A percentile compares a stretch with the other conserved stretches of the same genome.
Evolutionary conservation across 208 protist species (phyloP).

Genomic region (Leishmania amazonensis): DNA sequence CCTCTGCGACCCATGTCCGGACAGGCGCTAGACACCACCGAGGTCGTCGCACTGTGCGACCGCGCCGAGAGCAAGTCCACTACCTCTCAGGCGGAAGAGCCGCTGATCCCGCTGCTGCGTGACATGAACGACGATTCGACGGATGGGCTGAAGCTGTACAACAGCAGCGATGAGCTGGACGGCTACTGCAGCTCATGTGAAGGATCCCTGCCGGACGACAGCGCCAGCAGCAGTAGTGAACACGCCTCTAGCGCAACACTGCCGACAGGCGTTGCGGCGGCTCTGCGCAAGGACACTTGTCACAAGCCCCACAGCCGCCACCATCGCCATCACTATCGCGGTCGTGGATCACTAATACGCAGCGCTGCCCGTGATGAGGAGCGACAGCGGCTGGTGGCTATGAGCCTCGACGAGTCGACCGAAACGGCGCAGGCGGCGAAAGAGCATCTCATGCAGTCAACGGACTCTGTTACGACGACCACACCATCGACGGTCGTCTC

Average conservation of each 20-base stretch:
- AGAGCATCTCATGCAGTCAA: background rate
- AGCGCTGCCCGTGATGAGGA: constrained; percentile 23
- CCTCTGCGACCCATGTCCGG: background rate
- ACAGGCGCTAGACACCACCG: background rate
- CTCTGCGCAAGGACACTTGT: background rate
- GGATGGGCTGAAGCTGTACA: background rate
- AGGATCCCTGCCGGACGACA: constrained; percentile 16
- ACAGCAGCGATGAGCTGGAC: constrained; percentile 30
- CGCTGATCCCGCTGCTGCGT: background rate
- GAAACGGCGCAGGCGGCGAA: background rate
- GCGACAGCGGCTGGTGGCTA: constrained; percentile 16
- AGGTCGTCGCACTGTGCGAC: background rate
- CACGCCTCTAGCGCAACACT: background rate
- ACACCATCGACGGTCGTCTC: background rate
- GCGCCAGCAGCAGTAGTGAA: constrained; percentile 12
- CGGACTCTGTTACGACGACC: background rate
- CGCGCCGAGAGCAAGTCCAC: background rate
- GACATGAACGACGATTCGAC: background rate
- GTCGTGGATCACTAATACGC: background rate
- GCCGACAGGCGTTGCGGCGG: background rate
- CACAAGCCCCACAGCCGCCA: background rate
- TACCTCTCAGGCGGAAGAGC: background rate
- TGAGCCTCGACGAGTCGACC: background rate
- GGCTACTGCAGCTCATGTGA: constrained; percentile 35
- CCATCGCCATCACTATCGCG: background rate